phyloP scores from a whole-genome alignment of 2,329 filamentous ascomycete species.

The Talaromyces islandicus region DNA sequence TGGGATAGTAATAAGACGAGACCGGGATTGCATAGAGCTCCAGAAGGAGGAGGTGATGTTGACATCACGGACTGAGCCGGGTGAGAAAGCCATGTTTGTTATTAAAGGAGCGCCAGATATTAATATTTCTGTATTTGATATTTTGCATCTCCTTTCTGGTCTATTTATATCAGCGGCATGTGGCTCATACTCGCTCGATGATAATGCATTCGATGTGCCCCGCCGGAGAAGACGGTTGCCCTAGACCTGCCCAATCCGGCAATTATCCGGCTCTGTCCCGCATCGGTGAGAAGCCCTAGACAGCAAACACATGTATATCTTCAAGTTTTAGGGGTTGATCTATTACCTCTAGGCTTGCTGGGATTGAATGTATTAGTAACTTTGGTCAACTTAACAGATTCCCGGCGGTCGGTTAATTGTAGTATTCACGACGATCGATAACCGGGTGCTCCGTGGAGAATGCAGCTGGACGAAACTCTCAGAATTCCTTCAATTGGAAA shows the following conservation, averaged over 20 bases:
- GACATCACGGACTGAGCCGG: slow-evolving; percentile 11
- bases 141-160: neutral
- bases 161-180: neutral
- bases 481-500: neutral
- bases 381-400: neutral
- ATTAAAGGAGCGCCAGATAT: no score
- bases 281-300: neutral
- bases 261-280: neutral
- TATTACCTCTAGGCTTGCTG: neutral
- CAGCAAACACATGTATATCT: neutral
- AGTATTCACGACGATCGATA: neutral
- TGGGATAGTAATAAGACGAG: slow-evolving; percentile 13
- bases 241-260: neutral
- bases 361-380: neutral
- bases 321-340: neutral
- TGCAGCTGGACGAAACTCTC: neutral
- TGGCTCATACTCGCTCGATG: no score
- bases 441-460: neutral
- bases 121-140: neutral
- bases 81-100: neutral
- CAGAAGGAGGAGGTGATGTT: slow-evolving; percentile 15
- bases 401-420: neutral
- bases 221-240: neutral
- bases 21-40: slow-evolving; percentile 15
- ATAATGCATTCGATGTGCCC: neutral